phyloP scores from a whole-genome alignment of 352 stramenopile genomes.

The Globisporangium paroecandrum region DNA sequence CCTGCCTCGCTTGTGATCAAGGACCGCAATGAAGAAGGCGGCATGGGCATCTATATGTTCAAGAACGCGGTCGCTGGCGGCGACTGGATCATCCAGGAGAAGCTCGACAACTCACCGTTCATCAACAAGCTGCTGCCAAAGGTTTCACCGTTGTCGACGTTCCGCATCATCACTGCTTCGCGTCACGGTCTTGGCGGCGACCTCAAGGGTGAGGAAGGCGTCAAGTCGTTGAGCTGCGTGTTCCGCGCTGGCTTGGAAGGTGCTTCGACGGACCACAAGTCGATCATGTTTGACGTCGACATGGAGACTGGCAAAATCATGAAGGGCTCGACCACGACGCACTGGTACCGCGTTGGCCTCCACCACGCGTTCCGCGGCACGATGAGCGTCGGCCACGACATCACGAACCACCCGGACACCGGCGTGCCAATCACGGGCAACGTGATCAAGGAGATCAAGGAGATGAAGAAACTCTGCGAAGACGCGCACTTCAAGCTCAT shows the following conservation, averaged over 20 bases:
- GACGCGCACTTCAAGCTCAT: conserved; percentile 90
- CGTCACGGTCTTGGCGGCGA: conserved; percentile 54
- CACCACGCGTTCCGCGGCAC: conserved; percentile 68
- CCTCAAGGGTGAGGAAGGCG: conserved; percentile 49
- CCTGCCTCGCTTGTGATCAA: conserved; percentile 94
- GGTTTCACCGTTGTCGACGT: conserved; percentile 95
- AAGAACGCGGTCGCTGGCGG: conserved; percentile 94
- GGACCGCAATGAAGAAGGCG: conserved; percentile 97
- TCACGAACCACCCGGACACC: conserved; percentile 88
- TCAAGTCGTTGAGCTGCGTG: conserved; percentile 81
- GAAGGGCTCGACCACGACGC: conserved; percentile 94
- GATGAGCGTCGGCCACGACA: conserved; percentile 84
- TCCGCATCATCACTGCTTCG: conserved; percentile 97
- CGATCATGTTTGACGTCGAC: conserved; percentile 98
- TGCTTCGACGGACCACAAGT: conserved; percentile 95
- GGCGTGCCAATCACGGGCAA: conserved; percentile 83
- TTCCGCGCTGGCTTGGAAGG: conserved; percentile 64
- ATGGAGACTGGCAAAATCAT: conserved; percentile 90
- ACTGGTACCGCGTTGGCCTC: conserved; percentile 93
- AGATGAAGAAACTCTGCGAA: conserved; percentile 79
- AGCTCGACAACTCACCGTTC: conserved; percentile 91
- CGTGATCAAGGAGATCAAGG: conserved; percentile 85
- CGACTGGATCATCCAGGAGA: conserved; percentile 97
- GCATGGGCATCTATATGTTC: conserved; percentile 97
- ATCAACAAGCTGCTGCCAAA: conserved; percentile 89